Percentiles rank a stretch among this genome's conserved stretches.
Conservation (phyloP, 176 grass and related monocot genomes). For the Bothriochloa decipiens region DNA sequence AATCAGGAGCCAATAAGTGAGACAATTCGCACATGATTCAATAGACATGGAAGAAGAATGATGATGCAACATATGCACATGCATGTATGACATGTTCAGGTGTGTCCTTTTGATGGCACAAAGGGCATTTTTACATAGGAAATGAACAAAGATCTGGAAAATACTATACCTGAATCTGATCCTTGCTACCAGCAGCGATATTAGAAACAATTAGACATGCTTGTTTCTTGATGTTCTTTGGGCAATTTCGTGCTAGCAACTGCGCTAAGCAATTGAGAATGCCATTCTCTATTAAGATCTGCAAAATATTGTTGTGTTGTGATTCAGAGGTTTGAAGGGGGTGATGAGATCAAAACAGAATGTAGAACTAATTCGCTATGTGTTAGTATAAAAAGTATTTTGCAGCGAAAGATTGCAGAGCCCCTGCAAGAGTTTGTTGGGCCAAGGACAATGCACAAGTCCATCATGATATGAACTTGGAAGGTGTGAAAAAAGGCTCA, state of each 20-base stretch:
- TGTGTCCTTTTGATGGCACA: background rate
- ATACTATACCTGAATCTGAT: slow-evolving; percentile 82
- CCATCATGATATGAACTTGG: background rate
- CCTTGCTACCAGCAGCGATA: slow-evolving; percentile 56
- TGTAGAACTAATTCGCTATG: slow-evolving; percentile 16
- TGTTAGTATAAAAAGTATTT: background rate
- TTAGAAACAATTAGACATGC: slow-evolving; percentile 74
- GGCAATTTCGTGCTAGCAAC: slow-evolving; percentile 50
- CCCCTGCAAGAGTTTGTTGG: background rate
- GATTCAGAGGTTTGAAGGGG: slow-evolving; percentile 28
- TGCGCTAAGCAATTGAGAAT: slow-evolving; percentile 56
- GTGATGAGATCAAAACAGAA: background rate
- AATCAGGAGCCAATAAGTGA: background rate
- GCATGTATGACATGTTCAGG: background rate
- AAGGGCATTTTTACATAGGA: too few species aligned
- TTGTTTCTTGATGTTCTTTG: slow-evolving; percentile 71
- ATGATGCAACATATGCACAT: background rate
- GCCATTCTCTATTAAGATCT: slow-evolving; percentile 67
- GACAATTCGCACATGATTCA: background rate
- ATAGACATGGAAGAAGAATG: slow-evolving; percentile 6
- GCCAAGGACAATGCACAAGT: background rate
- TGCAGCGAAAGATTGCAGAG: background rate
- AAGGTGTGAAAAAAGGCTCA: background rate
- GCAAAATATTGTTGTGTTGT: slow-evolving; percentile 30
- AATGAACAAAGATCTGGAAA: background rate